phyloP scores from a whole-genome alignment of 2,329 filamentous ascomycete genomes.

The Penicillium freii region DNA sequence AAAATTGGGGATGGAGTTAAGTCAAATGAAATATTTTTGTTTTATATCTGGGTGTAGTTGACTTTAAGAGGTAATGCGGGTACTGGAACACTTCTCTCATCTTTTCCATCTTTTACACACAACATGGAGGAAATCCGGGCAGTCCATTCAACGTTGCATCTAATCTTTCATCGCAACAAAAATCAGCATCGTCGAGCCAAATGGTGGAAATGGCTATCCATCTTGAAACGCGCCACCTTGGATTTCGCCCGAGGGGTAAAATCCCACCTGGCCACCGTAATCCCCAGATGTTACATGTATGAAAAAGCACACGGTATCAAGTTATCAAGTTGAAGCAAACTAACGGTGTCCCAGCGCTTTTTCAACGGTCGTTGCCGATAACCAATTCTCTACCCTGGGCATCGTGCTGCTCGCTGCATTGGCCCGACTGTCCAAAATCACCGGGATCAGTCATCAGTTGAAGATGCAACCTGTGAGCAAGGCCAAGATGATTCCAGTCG shows the following conservation, averaged over 20 bases:
- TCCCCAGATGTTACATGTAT: slow-evolving; percentile 46
- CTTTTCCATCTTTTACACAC: background rate
- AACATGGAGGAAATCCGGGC: slow-evolving; percentile 28
- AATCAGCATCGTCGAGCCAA: slow-evolving; percentile 81
- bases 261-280: slow-evolving; percentile 31
- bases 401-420: slow-evolving; percentile 65
- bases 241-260: slow-evolving; percentile 49
- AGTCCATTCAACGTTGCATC: slow-evolving; percentile 55
- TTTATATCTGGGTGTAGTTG: too few species aligned
- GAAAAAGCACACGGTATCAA: slow-evolving; percentile 11
- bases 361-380: slow-evolving; percentile 67
- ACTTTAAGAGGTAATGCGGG: too few species aligned
- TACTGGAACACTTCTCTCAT: too few species aligned
- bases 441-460: slow-evolving; percentile 36
- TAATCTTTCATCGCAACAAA: slow-evolving; percentile 78
- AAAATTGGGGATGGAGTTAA: background rate
- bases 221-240: slow-evolving; percentile 65
- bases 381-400: slow-evolving; percentile 70
- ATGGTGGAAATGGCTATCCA: slow-evolving; percentile 77
- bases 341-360: slow-evolving; percentile 49
- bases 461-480: slow-evolving; percentile 1
- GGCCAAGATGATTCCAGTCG: background rate
- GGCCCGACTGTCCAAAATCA: slow-evolving; percentile 55
- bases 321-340: too few species aligned
- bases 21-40: background rate